These are phyloP conservation scores for Calonectria pseudoreteaudii DNA, from an alignment of 2,329 filamentous ascomycete species.

Conservation along the genomic window DNA sequence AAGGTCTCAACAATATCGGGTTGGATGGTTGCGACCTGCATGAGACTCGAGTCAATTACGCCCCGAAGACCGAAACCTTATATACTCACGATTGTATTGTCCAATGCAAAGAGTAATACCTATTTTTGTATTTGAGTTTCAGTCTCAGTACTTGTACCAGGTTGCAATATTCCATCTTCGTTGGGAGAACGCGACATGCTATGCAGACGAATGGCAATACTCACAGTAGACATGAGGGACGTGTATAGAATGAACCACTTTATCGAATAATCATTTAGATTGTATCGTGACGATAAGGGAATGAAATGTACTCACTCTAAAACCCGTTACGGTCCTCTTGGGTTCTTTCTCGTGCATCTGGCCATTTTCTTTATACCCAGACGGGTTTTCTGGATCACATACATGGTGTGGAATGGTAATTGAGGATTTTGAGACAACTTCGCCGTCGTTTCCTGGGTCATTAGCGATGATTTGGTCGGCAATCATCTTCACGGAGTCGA, in stretches of 20 bases:
- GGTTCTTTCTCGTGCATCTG: background rate
- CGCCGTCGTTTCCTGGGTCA: background rate
- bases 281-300: background rate
- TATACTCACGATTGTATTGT: background rate
- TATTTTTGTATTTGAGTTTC: background rate
- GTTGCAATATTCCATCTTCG: too few species aligned
- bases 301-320: background rate
- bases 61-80: background rate
- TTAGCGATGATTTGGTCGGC: background rate
- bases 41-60: background rate
- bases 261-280: background rate
- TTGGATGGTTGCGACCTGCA: background rate
- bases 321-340: background rate
- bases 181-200: background rate
- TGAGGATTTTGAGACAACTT: background rate
- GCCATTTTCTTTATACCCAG: background rate
- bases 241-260: background rate
- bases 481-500: background rate
- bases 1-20: background rate
- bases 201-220: background rate
- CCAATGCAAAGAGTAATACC: background rate
- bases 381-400: background rate
- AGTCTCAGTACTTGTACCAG: too few species aligned
- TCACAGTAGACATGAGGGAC: background rate
- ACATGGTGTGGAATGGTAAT: background rate